These are phyloP conservation scores for Penicillium sp. DNA, from an alignment of 2,329 filamentous ascomycete species.

Conservation along the genomic window DNA sequence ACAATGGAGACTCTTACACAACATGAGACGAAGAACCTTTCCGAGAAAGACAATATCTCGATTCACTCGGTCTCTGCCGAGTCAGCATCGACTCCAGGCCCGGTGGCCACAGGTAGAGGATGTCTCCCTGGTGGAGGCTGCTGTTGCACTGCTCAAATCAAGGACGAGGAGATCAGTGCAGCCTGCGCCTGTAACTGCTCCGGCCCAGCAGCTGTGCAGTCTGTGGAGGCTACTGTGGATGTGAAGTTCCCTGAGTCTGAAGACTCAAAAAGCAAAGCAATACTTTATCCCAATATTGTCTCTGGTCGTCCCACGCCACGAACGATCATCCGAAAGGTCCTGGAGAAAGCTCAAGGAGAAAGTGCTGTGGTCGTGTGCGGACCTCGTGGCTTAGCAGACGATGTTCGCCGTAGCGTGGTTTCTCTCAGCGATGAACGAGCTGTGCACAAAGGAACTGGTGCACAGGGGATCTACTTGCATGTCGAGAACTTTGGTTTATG, in stretches of 20 bases:
- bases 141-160: constrained; percentile 51
- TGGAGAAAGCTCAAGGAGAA: constrained; percentile 61
- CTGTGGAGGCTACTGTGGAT: constrained; percentile 6
- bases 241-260: background rate
- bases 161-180: constrained; percentile 44
- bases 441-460: constrained; percentile 65
- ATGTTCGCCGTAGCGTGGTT: constrained; percentile 56
- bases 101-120: constrained; percentile 7
- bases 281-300: constrained; percentile 30
- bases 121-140: constrained; percentile 40
- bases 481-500: constrained; percentile 56
- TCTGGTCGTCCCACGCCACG: constrained; percentile 54
- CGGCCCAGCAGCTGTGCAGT: constrained; percentile 17
- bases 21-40: constrained; percentile 9
- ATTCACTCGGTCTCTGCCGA: constrained; percentile 12
- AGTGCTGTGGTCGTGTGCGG: constrained; percentile 64
- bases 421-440: constrained; percentile 62
- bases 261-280: background rate
- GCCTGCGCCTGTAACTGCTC: constrained; percentile 40
- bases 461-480: constrained; percentile 62
- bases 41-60: constrained; percentile 27
- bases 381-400: constrained; percentile 53
- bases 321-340: constrained; percentile 52
- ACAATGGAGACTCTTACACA: background rate
- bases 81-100: constrained; percentile 8